These are phyloP conservation scores for Xerocomus cyaneibrunnescens DNA, from an alignment of 1,284 basidiomycete species.

Conservation along the genomic window DNA sequence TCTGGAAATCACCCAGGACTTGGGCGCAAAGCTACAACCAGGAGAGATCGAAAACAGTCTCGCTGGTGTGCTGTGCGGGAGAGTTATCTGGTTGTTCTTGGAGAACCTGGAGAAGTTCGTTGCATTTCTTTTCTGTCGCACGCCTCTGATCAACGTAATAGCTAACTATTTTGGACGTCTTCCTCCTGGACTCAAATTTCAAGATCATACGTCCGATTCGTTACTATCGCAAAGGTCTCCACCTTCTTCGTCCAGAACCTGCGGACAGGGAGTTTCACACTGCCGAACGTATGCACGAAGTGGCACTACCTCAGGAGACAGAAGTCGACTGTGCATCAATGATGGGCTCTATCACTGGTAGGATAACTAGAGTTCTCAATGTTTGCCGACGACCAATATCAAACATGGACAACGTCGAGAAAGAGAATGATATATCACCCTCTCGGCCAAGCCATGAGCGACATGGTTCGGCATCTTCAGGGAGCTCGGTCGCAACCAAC, in stretches of 20 bases:
- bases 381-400: conserved; percentile 15
- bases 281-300: conserved; percentile 15
- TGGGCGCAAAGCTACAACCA: conserved; percentile 62
- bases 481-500: conserved; percentile 38
- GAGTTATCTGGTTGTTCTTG: conserved; percentile 86
- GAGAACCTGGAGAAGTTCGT: conserved; percentile 83
- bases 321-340: conserved; percentile 38
- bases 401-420: conserved; percentile 4
- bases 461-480: conserved; percentile 28
- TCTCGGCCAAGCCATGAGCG: conserved; percentile 17
- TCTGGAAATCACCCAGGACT: conserved; percentile 51
- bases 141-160: conserved; percentile 35
- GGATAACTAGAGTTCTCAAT: conserved; percentile 50
- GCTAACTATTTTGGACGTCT: conserved; percentile 88
- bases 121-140: background rate
- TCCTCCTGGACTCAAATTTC: conserved; percentile 91
- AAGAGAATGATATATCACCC: conserved; percentile 1
- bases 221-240: conserved; percentile 76
- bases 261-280: conserved; percentile 33
- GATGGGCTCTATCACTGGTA: conserved; percentile 52
- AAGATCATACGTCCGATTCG: conserved; percentile 77
- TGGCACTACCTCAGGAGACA: conserved; percentile 10
- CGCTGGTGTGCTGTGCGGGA: conserved; percentile 96
- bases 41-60: conserved; percentile 69
- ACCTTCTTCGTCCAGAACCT: conserved; percentile 50